phyloP scores from a whole-genome alignment of 2,329 filamentous ascomycete species.

The Alternaria dauci region DNA sequence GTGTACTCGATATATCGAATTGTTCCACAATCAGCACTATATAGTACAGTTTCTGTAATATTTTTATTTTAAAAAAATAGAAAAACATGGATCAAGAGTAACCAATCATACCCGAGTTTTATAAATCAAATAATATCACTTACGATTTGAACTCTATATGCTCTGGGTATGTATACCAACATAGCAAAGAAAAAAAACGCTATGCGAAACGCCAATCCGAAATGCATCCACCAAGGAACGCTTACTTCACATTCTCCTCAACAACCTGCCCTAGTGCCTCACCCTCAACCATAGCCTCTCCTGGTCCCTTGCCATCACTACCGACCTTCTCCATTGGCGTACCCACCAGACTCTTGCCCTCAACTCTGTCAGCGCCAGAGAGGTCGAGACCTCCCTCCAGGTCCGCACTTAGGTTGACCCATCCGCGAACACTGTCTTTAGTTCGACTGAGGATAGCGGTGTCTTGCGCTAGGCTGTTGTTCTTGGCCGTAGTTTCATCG shows the following conservation, averaged over 20 bases:
- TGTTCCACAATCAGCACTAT: neutral
- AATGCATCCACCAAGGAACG: neutral
- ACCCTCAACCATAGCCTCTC: constrained; percentile 45
- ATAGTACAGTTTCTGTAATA: no score
- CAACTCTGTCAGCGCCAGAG: neutral
- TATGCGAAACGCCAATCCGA: neutral
- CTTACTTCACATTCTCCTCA: constrained; percentile 19
- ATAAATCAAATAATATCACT: neutral
- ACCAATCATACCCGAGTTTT: neutral
- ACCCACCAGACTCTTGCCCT: constrained; percentile 16
- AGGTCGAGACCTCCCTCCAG: constrained; percentile 3
- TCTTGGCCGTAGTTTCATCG: constrained; percentile 25
- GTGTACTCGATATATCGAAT: no score
- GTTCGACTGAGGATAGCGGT: constrained; percentile 41
- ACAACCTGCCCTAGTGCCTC: constrained; percentile 48
- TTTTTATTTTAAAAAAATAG: no score
- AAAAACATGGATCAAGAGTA: no score
- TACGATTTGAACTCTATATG: neutral
- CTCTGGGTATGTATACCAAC: neutral
- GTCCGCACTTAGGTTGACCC: constrained; percentile 40
- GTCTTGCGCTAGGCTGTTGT: constrained; percentile 34
- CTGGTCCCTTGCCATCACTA: constrained; percentile 23
- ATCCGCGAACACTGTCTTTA: constrained; percentile 44
- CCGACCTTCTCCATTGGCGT: constrained; percentile 16
- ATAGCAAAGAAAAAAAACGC: neutral